phyloP scores from a whole-genome alignment of 257 asterid species.

The Galeopsis tetrahit region DNA sequence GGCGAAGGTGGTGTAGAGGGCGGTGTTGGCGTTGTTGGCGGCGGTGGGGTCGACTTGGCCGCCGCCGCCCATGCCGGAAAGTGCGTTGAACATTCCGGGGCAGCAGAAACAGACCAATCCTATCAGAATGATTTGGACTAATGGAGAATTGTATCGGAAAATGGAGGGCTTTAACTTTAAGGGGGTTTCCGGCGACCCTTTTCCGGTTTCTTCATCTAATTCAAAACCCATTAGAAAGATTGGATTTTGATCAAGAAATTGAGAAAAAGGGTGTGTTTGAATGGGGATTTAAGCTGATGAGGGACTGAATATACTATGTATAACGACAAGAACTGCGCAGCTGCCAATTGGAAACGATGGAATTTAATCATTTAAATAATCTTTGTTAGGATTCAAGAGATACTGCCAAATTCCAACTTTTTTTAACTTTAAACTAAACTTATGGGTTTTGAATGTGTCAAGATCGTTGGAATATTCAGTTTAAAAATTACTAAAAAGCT shows the following conservation, averaged over 20 bases:
- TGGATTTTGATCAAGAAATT: background rate
- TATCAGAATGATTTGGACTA: conserved; percentile 69
- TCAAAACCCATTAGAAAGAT: conserved; percentile 34
- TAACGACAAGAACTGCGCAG: background rate
- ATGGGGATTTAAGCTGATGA: background rate
- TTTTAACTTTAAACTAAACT: no score
- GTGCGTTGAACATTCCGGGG: conserved; percentile 99
- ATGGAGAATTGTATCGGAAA: conserved; percentile 78
- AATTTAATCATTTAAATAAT: background rate
- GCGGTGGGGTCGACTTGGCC: conserved; percentile 89
- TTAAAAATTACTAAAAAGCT: no score
- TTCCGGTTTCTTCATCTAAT: conserved; percentile 37
- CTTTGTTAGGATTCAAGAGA: background rate
- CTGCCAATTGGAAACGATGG: conserved; percentile 33
- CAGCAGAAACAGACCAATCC: conserved; percentile 95
- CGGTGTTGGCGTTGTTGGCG: conserved; percentile 94
- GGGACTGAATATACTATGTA: background rate
- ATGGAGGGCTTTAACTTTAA: conserved; percentile 30
- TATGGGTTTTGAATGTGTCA: no score
- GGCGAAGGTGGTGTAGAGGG: conserved; percentile 92
- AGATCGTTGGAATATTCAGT: no score
- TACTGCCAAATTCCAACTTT: conserved; percentile 14
- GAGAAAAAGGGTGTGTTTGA: background rate
- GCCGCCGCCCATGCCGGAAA: conserved; percentile 96
- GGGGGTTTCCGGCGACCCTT: conserved; percentile 22